Evolutionary conservation across 495 filamentous ascomycete species (phyloP), one percentile per base, ranked within the genome.

Genomic region (Hypoxylon fuscum): DNA sequence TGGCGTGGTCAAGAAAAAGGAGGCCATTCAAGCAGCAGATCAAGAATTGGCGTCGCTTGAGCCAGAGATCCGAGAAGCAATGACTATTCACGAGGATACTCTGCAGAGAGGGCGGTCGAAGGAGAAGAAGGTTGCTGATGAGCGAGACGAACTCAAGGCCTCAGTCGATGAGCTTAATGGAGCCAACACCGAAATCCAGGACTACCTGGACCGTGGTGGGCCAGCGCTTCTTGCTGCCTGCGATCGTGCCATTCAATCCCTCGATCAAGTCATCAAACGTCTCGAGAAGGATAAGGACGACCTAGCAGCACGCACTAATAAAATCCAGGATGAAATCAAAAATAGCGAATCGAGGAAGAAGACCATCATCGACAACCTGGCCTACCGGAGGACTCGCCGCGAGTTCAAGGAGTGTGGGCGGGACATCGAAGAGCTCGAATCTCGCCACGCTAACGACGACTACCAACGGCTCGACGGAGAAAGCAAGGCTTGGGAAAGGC

Each of bases 361-460:
- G 35, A 89, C 87, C 59, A 96, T 98, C 66, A 80, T 80, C 12
- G 93, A 98, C 68, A 98, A 98, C 64, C 76, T 97, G 32, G 85
- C 83, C 18, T 96, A 91, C 68, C 91, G 95, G 43, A 87, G 87
- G 65, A 86, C 87, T 41, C 80, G 84, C 47, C 80, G 87, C 37
- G 83, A 87, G 44, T 79, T 96, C 27, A 77, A 92, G 15, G 77
- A 72, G 12, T 83, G 97, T 2, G 69, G 82, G 50, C 70, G 64
- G 15, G 90, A 96, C 62, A 92, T 98, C 59, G 76, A 79, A 21
- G 84, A 93, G 61, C 83, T 98, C 5, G 86, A 92, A 66, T 82
- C 83, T 15, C 87, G 93, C 54, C 91, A 95, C 66, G 92, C 91
- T 1, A 87, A 90, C 37, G 87, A 88, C 27, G 93, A 98, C 72